phyloP scores from a whole-genome alignment of 805 yeast genomes.

The Komagataella phaffii region DNA sequence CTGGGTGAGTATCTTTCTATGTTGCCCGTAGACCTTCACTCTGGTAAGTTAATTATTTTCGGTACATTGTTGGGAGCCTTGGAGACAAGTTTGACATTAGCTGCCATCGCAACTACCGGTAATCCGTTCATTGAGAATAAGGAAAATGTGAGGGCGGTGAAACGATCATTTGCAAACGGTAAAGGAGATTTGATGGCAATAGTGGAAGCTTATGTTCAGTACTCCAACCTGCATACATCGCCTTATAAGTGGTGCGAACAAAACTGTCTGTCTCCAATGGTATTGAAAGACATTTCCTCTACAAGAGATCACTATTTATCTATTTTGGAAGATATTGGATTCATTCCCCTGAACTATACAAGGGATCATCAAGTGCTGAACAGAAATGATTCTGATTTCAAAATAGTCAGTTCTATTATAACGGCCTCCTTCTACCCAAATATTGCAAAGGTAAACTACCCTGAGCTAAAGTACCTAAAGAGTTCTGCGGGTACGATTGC shows the following conservation, averaged over 20 bases:
- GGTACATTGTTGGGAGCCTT: constrained; percentile 79
- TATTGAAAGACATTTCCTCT: constrained; percentile 59
- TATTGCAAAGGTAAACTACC: constrained; percentile 66
- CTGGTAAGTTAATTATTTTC: constrained; percentile 69
- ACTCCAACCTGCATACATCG: constrained; percentile 18
- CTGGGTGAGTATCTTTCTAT: constrained; percentile 70
- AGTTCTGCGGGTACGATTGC: constrained; percentile 72
- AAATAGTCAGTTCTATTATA: constrained; percentile 50
- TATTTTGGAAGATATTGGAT: constrained; percentile 66
- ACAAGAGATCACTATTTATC: constrained; percentile 58
- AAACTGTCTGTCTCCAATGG: constrained; percentile 46
- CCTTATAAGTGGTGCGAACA: constrained; percentile 33
- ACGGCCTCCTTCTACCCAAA: constrained; percentile 81
- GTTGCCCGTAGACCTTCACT: constrained; percentile 76
- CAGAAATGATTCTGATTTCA: constrained; percentile 33
- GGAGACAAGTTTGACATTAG: constrained; percentile 66
- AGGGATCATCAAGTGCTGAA: constrained; percentile 21
- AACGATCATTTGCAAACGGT: constrained; percentile 27
- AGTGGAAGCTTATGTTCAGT: constrained; percentile 44
- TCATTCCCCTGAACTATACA: constrained; percentile 42
- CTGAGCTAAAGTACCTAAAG: constrained; percentile 63
- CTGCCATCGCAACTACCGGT: constrained; percentile 63
- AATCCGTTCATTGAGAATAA: constrained; percentile 53
- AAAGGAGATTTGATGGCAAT: constrained; percentile 70
- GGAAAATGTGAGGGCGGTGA: constrained; percentile 42